Base-by-base conservation (phyloP, 192 early-diverging fungal species). In the Coemansia furcata region DNA sequence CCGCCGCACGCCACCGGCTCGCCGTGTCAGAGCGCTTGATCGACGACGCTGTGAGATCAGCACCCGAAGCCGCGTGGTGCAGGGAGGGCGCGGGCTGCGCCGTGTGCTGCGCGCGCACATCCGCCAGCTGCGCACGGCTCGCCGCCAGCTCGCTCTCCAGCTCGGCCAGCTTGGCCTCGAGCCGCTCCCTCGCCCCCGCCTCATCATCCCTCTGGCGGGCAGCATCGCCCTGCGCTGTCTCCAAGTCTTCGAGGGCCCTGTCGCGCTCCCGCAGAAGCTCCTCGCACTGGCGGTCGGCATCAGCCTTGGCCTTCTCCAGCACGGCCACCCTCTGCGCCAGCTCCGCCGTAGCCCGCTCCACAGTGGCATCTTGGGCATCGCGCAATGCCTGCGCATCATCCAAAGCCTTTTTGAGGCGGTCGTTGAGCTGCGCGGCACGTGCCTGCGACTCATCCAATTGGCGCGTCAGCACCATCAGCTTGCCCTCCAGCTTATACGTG, bases 381-480 rank as follows among this genome's bases (percentile, higher is more conserved):
- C 62, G 68, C 63, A 66, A 26, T 14, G 62, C 43, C 32, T 60
- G 39, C 0, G 60, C 44, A 64, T 82, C 75, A n/a, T 65, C 62
- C 14, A 67, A 65, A 4, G 75, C 71, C 59, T 43, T 37, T 1
- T 68, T 73, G 68, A 85, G 70, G 65, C 78, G 62, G 36, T 89
- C 87, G 14, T 86, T 73, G 12, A 91, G 71, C 37, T 84, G 77
- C 9, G 86, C 88, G 23, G 86, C 86, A 57, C 89, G 87, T 39
- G 87, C 78, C 61, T 88, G 69, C n/a, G 90, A 83, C 58, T 85
- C 84, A 69, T 80, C 86, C 54, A 89, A 82, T 77, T 89, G 78
- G 68, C 93, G 93, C 36, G 95, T 97, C 63, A 99, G 85, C 76
- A 94, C 94, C 72, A 98, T 89, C 62, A 99, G 93, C 86, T 97